Base-by-base conservation (phyloP, 2,329 filamentous ascomycete species). In the Pseudohalonectria lignicola region DNA sequence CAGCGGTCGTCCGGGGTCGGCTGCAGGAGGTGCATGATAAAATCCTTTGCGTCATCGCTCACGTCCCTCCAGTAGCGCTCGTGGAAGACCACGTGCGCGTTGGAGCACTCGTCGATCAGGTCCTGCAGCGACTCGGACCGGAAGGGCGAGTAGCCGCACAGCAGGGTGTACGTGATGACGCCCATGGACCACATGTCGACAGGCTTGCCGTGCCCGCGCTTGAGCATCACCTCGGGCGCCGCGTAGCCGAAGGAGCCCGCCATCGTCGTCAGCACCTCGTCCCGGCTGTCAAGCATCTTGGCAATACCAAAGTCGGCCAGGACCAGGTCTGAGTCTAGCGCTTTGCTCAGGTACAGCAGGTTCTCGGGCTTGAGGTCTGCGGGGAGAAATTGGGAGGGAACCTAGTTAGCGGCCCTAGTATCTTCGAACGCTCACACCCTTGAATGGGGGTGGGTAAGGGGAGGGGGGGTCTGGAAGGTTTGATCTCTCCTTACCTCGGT, bases 141-240 rank as follows among this genome's bases (percentile, higher is more conserved):
- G 75, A 98, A 98, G 16, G 92, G 92, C 32, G 90, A 95, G 67
- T 98, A 98, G 49, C 92, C 92, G 57, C 93, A 98, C 37, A 98
- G 82, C 20, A 98, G 72, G 13, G 92, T 98, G 64, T 98, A 98
- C 31, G 92, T 96, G 53, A 98, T 98, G 53, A 98, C 92, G 45
- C 92, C 92, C 63, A 98, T 74, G 3, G 92, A 96, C 92, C 92
- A 98, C 86, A 98, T 94, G 57, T 98, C 92, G 25, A 96, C 92
- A 4, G 92, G 86, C 63, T 96, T 98, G 57, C 92, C 92, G 58
- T 98, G 93, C 16, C 92, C 92, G 55, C 86, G 80, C 70, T 95
- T 95, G 47, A 94, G 71, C 92, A 98, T 98, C 42, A 98, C 88
- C 60, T 98, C 92, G 8, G 92, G 92, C 2, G 92, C 92, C 16